A percentile compares a stretch with the other conserved stretches of the same genome.
phyloP scores from a whole-genome alignment of 202 grass and related monocot species.

The Digitaria exilis region DNA sequence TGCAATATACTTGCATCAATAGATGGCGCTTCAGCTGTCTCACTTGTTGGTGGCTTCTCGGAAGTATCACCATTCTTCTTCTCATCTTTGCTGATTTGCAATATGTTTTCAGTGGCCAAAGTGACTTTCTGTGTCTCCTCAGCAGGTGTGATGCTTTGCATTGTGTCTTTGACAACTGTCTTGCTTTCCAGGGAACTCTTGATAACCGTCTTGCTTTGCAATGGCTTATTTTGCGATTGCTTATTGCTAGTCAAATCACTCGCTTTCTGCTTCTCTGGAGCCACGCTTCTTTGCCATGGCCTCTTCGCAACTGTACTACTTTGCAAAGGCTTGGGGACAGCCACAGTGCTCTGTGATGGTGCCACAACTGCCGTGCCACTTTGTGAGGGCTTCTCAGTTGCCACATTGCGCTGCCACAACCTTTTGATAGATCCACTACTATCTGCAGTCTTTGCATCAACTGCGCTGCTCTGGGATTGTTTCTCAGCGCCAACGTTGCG shows the following conservation, averaged over 20 bases:
- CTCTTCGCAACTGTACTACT: slow-evolving; percentile 27
- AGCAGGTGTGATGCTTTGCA: slow-evolving; percentile 24
- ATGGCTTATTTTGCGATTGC: slow-evolving; percentile 20
- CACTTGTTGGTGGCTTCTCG: slow-evolving; percentile 17
- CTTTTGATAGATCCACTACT: slow-evolving; percentile 44
- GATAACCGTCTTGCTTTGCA: slow-evolving; percentile 33
- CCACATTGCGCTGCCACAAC: slow-evolving; percentile 44
- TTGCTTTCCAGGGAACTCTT: not conserved
- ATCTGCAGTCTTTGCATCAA: slow-evolving; percentile 42
- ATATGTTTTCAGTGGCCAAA: slow-evolving; percentile 35
- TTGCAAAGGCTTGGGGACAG: slow-evolving; percentile 25
- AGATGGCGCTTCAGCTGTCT: not conserved
- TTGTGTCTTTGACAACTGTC: not conserved
- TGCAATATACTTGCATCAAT: slow-evolving; percentile 9
- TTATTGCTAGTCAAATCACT: slow-evolving; percentile 43
- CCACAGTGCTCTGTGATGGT: slow-evolving; percentile 51
- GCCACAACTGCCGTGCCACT: slow-evolving; percentile 11
- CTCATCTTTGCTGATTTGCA: slow-evolving; percentile 2
- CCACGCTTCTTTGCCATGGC: slow-evolving; percentile 48
- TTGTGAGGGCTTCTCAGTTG: slow-evolving; percentile 50
- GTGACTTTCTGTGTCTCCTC: slow-evolving; percentile 30
- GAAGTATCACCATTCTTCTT: slow-evolving; percentile 26
- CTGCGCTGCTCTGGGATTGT: slow-evolving; percentile 42
- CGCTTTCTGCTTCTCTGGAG: slow-evolving; percentile 33
- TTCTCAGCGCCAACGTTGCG: slow-evolving; percentile 37